These are phyloP conservation scores for Podila horticola DNA, from an alignment of 192 early-diverging fungal species.

Conservation along the genomic window DNA sequence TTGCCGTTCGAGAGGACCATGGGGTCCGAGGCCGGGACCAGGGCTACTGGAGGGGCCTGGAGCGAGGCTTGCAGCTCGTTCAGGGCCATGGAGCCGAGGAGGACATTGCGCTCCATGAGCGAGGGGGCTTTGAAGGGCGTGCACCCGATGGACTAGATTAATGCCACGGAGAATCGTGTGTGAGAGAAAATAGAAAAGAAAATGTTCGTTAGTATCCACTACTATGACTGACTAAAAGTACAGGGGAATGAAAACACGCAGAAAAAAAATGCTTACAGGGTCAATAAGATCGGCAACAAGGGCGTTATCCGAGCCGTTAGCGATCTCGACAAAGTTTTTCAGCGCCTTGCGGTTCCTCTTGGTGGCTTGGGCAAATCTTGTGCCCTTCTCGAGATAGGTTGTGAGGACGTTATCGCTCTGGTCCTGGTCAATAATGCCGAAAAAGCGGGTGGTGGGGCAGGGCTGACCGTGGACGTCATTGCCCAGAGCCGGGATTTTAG, in stretches of 20 bases:
- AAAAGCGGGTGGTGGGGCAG: constrained; percentile 30
- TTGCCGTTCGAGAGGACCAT: constrained; percentile 38
- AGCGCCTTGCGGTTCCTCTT: constrained; percentile 11
- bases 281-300: constrained; percentile 29
- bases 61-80: constrained; percentile 31
- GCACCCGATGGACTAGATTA: constrained; percentile 14
- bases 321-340: constrained; percentile 3
- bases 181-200: not conserved
- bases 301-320: constrained; percentile 39
- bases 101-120: constrained; percentile 21
- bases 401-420: constrained; percentile 44
- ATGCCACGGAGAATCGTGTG: not conserved
- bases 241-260: not conserved
- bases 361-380: constrained; percentile 22
- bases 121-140: constrained; percentile 32
- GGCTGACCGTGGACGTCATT: constrained; percentile 20
- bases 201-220: not conserved
- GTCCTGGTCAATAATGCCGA: constrained; percentile 44
- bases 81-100: constrained; percentile 40
- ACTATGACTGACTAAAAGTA: not conserved
- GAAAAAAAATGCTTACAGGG: constrained; percentile 16
- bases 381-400: constrained; percentile 23
- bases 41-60: constrained; percentile 11
- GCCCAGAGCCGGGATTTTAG: constrained; percentile 27
- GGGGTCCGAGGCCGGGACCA: constrained; percentile 20